A percentile compares a stretch with the other conserved stretches of the same genome.
Conservation (phyloP, 768 basidiomycete species). For the Amanita brunnescens region DNA sequence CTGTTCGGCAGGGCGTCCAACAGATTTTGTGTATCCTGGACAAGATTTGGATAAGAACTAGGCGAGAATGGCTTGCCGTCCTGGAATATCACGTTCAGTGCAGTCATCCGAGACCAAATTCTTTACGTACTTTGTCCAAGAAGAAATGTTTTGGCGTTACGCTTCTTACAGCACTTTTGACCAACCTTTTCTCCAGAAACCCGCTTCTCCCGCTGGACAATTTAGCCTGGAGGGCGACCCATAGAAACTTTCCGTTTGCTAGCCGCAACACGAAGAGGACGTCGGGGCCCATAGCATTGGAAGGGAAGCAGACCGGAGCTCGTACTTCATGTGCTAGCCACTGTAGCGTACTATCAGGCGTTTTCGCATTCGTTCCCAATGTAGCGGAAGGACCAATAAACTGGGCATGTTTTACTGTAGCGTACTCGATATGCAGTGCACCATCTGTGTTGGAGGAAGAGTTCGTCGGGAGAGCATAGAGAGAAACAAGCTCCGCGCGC, state of each 20-base stretch:
- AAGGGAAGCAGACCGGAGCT: constrained; percentile 33
- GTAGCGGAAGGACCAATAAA: constrained; percentile 27
- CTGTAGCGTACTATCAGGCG: constrained; percentile 20
- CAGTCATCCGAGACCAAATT: background rate
- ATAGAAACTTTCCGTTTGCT: constrained; percentile 25
- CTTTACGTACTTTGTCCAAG: constrained; percentile 25
- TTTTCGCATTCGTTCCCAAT: constrained; percentile 30
- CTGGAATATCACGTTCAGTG: constrained; percentile 12
- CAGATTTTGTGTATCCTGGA: constrained; percentile 15
- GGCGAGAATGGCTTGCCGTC: constrained; percentile 28
- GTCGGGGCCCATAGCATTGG: constrained; percentile 33
- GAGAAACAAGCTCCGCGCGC: constrained; percentile 28
- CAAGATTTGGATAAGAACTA: constrained; percentile 22
- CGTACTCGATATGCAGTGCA: constrained; percentile 14
- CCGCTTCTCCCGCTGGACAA: constrained; percentile 22
- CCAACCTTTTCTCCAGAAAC: constrained; percentile 22
- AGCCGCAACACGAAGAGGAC: constrained; percentile 31
- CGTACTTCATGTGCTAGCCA: constrained; percentile 27
- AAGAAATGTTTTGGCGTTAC: constrained; percentile 35
- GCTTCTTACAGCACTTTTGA: constrained; percentile 30
- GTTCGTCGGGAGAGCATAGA: constrained; percentile 15
- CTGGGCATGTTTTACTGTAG: constrained; percentile 18
- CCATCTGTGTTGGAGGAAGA: constrained; percentile 1
- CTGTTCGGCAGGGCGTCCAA: constrained; percentile 25
- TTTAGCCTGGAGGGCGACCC: constrained; percentile 37